A percentile compares a stretch with the other conserved stretches of the same genome.
Conservation (phyloP, 306 rosid species). For the Cicer chorassanicum region DNA sequence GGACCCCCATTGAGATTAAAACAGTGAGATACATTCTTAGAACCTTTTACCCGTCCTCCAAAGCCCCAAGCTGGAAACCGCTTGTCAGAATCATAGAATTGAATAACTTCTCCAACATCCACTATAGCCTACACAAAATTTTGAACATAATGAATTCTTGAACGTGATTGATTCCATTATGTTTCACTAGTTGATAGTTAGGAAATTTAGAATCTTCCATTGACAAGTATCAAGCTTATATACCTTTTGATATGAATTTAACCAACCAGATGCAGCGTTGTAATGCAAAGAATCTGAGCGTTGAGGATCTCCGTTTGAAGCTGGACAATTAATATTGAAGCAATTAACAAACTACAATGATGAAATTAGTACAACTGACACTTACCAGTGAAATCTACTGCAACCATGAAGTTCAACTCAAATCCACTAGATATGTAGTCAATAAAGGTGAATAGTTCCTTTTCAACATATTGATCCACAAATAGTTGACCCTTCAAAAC, state of each 20-base stretch:
- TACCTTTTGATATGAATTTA: slow-evolving; percentile 83
- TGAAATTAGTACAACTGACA: background rate
- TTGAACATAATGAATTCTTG: background rate
- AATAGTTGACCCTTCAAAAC: slow-evolving; percentile 77
- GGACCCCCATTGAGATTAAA: slow-evolving; percentile 72
- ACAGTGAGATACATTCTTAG: slow-evolving; percentile 66
- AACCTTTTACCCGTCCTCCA: slow-evolving; percentile 60
- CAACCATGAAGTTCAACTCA: slow-evolving; percentile 92
- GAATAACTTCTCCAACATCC: slow-evolving; percentile 90
- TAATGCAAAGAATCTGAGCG: slow-evolving; percentile 68
- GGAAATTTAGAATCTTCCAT: background rate
- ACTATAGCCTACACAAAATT: slow-evolving; percentile 65
- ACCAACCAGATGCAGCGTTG: slow-evolving; percentile 58
- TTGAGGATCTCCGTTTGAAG: slow-evolving; percentile 82
- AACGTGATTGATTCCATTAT: background rate
- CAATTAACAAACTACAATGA: slow-evolving; percentile 23
- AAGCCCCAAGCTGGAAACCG: slow-evolving; percentile 95
- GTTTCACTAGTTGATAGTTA: background rate
- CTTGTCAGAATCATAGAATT: slow-evolving; percentile 79
- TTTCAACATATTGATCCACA: slow-evolving; percentile 74
- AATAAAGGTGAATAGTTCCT: slow-evolving; percentile 72
- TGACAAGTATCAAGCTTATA: slow-evolving; percentile 28
- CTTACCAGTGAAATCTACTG: slow-evolving; percentile 85
- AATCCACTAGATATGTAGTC: slow-evolving; percentile 90
- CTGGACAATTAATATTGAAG: slow-evolving; percentile 52